Evolutionary conservation across 2,329 filamentous ascomycete species (phyloP).

Genomic region (Paramyrothecium sp.): DNA sequence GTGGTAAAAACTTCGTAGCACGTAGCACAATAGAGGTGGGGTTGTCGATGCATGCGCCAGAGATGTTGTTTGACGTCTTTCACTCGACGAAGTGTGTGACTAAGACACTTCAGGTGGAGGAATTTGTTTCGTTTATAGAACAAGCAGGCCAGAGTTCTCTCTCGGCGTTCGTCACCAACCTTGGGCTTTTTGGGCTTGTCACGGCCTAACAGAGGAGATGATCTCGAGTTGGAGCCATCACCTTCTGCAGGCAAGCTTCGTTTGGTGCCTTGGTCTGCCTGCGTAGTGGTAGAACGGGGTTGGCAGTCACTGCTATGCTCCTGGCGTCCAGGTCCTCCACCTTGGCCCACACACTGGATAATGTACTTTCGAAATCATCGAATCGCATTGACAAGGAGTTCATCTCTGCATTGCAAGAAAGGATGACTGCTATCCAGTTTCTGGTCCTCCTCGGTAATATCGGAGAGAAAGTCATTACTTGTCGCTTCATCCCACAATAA

Average conservation of each 20-base stretch:
- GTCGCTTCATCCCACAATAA: background rate
- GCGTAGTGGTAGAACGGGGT: background rate
- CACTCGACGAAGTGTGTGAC: background rate
- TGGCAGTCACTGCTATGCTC: background rate
- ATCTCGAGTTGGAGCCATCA: background rate
- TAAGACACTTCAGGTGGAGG: background rate
- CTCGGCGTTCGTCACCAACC: background rate
- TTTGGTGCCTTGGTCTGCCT: background rate
- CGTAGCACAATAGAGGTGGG: background rate
- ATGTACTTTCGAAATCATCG: background rate
- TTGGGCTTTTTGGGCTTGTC: background rate
- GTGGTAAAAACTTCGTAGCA: background rate
- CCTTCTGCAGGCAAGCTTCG: background rate
- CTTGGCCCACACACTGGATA: background rate
- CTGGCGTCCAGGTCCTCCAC: background rate
- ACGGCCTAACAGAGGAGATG: background rate
- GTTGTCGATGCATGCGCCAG: background rate
- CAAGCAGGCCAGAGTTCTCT: background rate
- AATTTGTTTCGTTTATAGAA: background rate
- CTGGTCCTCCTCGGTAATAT: background rate
- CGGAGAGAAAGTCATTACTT: background rate
- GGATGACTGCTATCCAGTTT: background rate
- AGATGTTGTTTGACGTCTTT: background rate
- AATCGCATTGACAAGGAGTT: background rate
- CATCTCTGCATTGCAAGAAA: background rate